phyloP scores from a whole-genome alignment of 371 early-diverging fungal species.

The Mortierella sp. region DNA sequence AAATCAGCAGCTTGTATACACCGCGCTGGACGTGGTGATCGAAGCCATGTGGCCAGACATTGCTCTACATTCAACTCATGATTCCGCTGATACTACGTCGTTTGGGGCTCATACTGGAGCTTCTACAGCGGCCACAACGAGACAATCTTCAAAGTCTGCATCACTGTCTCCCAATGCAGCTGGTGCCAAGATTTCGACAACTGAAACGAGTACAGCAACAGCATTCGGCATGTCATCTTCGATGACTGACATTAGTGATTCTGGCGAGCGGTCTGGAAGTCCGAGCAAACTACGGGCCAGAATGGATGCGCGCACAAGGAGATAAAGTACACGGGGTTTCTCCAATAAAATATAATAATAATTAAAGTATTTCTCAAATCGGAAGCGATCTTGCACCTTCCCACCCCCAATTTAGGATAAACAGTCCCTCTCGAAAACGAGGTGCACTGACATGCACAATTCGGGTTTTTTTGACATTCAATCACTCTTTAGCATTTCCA shows the following conservation, averaged over 20 bases:
- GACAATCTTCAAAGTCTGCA: constrained; percentile 7
- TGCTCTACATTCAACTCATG: constrained; percentile 10
- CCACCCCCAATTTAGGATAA: background rate
- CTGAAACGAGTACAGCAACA: constrained; percentile 3
- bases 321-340: background rate
- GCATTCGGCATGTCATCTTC: background rate
- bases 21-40: constrained; percentile 80
- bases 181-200: background rate
- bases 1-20: constrained; percentile 82
- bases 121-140: constrained; percentile 7
- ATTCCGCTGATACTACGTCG: background rate
- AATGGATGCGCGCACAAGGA: background rate
- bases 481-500: background rate
- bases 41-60: constrained; percentile 80
- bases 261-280: background rate
- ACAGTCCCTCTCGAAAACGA: background rate
- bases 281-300: background rate
- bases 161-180: background rate
- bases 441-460: background rate
- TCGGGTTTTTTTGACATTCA: background rate
- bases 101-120: background rate
- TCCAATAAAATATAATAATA: too few species aligned
- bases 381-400: background rate
- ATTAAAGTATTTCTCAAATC: background rate
- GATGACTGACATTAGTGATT: constrained; percentile 6